Conservation (phyloP, 495 filamentous ascomycete genomes). For the Podospora sp. region DNA sequence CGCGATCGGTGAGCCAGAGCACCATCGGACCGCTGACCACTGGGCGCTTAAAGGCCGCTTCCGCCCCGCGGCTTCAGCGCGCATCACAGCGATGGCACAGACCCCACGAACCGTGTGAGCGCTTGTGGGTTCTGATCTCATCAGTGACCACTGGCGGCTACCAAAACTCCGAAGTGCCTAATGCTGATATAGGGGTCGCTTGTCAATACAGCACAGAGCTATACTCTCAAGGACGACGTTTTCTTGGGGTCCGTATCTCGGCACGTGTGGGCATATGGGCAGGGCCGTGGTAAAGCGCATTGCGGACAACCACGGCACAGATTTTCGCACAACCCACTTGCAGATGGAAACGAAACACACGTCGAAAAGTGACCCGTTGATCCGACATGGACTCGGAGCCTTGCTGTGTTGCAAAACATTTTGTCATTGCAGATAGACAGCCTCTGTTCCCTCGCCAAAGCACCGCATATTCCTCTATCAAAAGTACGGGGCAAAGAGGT, state of each 20-base stretch:
- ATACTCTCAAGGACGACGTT: neutral
- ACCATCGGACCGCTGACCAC: neutral
- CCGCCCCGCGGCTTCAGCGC: neutral
- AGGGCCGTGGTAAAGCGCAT: neutral
- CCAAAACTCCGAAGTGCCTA: neutral
- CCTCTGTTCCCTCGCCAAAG: neutral
- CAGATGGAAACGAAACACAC: constrained; percentile 5
- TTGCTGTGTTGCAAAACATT: no score
- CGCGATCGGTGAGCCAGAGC: neutral
- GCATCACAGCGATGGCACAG: neutral
- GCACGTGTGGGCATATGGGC: neutral
- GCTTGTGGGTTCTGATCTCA: neutral
- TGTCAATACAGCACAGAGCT: neutral
- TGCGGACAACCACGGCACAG: no score
- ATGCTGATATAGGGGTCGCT: constrained; percentile 1
- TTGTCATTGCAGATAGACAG: no score
- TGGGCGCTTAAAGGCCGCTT: neutral
- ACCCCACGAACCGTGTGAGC: neutral
- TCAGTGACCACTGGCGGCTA: constrained; percentile 6
- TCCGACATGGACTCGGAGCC: no score
- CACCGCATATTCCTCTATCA: no score
- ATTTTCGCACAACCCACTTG: neutral
- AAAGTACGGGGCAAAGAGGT: no score
- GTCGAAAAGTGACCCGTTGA: neutral
- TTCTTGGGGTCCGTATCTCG: neutral